Conservation (phyloP, 495 filamentous ascomycete genomes). For the Neurospora hispaniola region DNA sequence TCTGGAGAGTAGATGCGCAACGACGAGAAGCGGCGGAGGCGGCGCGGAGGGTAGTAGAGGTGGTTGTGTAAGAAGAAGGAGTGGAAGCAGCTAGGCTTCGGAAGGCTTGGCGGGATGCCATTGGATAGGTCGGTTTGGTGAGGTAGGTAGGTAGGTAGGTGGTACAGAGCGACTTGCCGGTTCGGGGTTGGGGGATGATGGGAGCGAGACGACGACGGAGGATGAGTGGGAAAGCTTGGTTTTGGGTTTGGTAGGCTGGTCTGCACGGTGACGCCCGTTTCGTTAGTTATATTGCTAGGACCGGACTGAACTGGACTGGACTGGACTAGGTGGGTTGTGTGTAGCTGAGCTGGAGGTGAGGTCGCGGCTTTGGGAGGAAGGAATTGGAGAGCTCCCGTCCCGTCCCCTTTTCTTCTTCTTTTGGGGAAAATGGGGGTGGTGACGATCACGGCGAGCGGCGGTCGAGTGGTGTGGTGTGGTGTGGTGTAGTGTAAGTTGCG, state of each 20-base stretch:
- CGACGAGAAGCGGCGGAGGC: not conserved
- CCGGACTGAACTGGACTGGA: not conserved
- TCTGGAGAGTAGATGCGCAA: not conserved
- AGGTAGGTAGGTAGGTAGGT: not conserved
- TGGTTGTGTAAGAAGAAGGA: not conserved
- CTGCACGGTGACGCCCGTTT: conserved; percentile 16
- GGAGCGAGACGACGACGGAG: conserved; percentile 8
- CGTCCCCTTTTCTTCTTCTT: not conserved
- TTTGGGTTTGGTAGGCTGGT: conserved; percentile 17
- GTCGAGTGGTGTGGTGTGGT: not conserved
- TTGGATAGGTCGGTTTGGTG: not conserved
- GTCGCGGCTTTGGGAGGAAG: not conserved
- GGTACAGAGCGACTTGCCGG: not conserved
- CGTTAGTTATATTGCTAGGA: not conserved
- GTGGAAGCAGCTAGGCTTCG: not conserved
- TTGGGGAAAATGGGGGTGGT: not conserved
- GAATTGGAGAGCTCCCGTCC: not conserved
- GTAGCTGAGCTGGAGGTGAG: not conserved
- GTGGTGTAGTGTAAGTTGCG: not conserved
- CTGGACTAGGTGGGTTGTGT: not conserved
- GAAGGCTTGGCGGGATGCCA: not conserved
- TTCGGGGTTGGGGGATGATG: not conserved
- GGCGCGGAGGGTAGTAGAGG: conserved; percentile 2
- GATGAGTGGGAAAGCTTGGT: conserved; percentile 12
- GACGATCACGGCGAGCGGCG: not conserved